Evolutionary conservation across 768 basidiomycete genomes (phyloP), one percentile per base, ranked within the genome.

Genomic region (Boletus tomentosulus): DNA sequence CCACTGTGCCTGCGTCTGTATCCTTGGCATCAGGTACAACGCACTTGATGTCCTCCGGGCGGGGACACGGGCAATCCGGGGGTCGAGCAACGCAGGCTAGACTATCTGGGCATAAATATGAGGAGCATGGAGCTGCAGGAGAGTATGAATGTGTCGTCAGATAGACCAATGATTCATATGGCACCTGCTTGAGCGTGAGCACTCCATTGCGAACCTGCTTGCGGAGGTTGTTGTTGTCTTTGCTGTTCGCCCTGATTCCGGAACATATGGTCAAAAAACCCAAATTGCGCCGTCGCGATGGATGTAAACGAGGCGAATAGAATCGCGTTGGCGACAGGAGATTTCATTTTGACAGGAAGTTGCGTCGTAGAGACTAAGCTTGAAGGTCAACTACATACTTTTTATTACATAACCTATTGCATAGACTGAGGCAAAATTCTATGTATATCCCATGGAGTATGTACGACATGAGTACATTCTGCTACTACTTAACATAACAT

Each of bases 241-340:
- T 85, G 81, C 12, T 85, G 83, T 35, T 72, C 71, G 24, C 47
- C 57, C 37, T 81, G 80, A 24, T 60, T 60, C 33, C 82, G 81
- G 62, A 89, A 91, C 81, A 90, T 84, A 39, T 85, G 82, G 56
- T 86, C 83, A 62, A 92, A 92, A 69, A 89, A 87, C 44, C 82
- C 77, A 67, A 90, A 91, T 62, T 91, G 87, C n/a, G 83, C 85
- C 15, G 73, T 71, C 31, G 68, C 78, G 42, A 74, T 44, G 24
- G 73, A 69, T 15, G 71, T 57, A 15, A 68, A 39, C 10, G 58
- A 65, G 28, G 50, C 50, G 24, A 66, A 37, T 15, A 69, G 53
- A 37, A 61, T 34, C 16, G 31, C 41, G n/a, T 33, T 51, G 25
- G 53, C 45, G 27, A 47, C 30, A 10, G 15, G 50, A 38, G 52